Evolutionary conservation across 345 rosid genomes (phyloP).

Genomic region (Eucalyptus rudis): DNA sequence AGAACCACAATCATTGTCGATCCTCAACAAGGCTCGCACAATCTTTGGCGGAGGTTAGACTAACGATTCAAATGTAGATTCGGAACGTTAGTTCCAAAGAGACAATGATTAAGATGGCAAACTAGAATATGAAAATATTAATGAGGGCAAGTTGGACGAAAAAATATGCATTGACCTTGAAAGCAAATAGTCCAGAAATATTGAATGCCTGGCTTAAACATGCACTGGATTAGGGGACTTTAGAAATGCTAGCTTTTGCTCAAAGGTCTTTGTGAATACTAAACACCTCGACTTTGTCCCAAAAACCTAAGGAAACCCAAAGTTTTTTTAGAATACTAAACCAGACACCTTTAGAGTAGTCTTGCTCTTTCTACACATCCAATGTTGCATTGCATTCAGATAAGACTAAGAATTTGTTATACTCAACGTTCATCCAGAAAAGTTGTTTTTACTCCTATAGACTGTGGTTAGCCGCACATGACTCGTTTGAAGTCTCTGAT

Average conservation of each 20-base stretch:
- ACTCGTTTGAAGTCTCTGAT: not conserved
- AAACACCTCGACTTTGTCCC: not conserved
- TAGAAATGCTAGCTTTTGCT: not conserved
- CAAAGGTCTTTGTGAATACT: not conserved
- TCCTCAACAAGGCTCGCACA: not conserved
- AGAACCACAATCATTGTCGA: not conserved
- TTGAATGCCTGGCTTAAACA: not conserved
- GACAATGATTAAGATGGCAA: not conserved
- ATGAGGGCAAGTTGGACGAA: not conserved
- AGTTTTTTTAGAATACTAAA: not conserved
- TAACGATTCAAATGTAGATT: not conserved
- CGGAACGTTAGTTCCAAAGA: not conserved
- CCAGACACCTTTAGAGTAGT: not conserved
- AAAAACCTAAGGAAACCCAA: not conserved
- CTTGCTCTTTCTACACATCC: not conserved
- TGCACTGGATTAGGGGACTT: not conserved
- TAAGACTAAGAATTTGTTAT: not conserved
- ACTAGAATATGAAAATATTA: not conserved
- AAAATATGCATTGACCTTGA: not conserved
- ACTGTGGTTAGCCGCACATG: not conserved
- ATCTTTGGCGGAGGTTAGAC: not conserved
- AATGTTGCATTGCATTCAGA: not conserved
- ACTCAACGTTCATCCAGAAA: not conserved
- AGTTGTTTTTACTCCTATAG: not conserved
- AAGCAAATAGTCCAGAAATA: not conserved